phyloP scores from a whole-genome alignment of 1,284 basidiomycete genomes.

The Trichosporon ovoides region DNA sequence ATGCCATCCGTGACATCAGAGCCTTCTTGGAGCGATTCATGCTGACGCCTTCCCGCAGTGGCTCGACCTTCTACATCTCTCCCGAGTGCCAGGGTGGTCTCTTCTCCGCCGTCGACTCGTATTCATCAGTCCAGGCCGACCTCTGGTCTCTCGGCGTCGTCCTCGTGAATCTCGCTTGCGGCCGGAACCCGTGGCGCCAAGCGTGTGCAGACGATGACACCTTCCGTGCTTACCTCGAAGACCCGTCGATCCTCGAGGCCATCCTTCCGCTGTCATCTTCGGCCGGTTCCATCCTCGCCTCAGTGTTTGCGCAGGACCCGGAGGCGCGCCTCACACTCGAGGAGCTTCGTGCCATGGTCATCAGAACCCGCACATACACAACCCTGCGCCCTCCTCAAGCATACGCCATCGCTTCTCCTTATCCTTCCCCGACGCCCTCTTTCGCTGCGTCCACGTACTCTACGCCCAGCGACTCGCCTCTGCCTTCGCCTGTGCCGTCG shows the following conservation, averaged over 20 bases:
- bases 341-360: slow-evolving; percentile 59
- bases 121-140: slow-evolving; percentile 71
- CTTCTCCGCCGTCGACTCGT: slow-evolving; percentile 54
- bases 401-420: neutral
- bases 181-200: slow-evolving; percentile 79
- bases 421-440: neutral
- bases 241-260: slow-evolving; percentile 63
- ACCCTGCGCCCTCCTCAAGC: slow-evolving; percentile 22
- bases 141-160: slow-evolving; percentile 91
- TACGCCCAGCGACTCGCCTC: neutral
- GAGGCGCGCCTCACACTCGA: slow-evolving; percentile 57
- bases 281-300: slow-evolving; percentile 54
- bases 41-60: slow-evolving; percentile 51
- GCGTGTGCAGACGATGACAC: slow-evolving; percentile 67
- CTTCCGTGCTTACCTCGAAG: slow-evolving; percentile 63
- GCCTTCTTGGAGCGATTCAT: neutral
- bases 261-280: slow-evolving; percentile 60
- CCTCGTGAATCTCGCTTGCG: slow-evolving; percentile 84
- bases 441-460: neutral
- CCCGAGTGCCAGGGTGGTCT: slow-evolving; percentile 80
- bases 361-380: slow-evolving; percentile 62
- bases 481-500: neutral
- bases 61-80: slow-evolving; percentile 78
- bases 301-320: slow-evolving; percentile 58
- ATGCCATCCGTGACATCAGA: neutral